Conservation (phyloP, 306 rosid genomes). For the Styphnolobium japonicum region DNA sequence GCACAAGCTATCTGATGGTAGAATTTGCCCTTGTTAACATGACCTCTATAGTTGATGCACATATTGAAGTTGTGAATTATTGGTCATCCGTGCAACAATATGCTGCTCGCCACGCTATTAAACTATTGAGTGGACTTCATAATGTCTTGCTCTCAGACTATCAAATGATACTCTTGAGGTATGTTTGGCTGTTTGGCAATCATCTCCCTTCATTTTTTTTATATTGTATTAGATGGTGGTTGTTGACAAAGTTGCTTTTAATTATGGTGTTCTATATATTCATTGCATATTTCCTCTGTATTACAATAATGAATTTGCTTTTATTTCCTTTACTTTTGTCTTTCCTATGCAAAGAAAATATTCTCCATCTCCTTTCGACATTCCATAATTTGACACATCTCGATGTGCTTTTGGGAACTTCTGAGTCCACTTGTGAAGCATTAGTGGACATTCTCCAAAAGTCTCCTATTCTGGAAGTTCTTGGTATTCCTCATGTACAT, state of each 20-base stretch:
- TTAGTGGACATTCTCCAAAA: constrained; percentile 25
- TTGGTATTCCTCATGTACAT: constrained; percentile 5
- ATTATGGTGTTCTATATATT: neutral
- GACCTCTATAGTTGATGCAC: constrained; percentile 9
- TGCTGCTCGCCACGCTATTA: neutral
- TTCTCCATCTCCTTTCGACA: neutral
- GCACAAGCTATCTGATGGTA: neutral
- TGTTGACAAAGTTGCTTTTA: neutral
- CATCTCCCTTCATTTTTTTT: neutral
- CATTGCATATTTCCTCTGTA: neutral
- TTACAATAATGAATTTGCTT: neutral
- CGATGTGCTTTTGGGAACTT: neutral
- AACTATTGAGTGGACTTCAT: constrained; percentile 12
- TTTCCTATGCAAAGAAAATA: neutral
- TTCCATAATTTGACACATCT: constrained; percentile 23
- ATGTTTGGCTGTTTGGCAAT: neutral
- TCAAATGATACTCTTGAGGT: constrained; percentile 10
- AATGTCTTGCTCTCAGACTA: neutral
- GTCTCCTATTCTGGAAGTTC: constrained; percentile 21
- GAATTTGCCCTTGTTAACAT: constrained; percentile 14
- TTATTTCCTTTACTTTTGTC: neutral
- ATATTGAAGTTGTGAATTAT: neutral
- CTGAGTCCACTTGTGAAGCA: neutral
- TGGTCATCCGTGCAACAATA: neutral
- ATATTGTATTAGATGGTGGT: neutral